A percentile compares a stretch with the other conserved stretches of the same genome.
Conservation (phyloP, 768 basidiomycete genomes). For the Mycena rebaudengoi region DNA sequence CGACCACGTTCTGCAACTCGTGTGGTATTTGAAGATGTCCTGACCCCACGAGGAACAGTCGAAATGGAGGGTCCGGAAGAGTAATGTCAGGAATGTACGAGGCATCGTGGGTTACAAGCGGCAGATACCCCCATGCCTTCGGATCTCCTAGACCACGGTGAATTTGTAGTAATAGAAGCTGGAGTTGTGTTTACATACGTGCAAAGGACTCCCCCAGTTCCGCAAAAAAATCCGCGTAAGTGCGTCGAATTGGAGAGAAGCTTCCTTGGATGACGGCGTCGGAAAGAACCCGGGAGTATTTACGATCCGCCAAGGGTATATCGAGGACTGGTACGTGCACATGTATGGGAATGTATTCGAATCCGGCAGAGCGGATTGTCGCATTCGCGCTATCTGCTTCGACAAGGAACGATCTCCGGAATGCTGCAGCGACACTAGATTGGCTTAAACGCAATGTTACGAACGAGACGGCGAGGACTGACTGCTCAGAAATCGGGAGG, state of each 20-base stretch:
- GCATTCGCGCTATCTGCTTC: slow-evolving; percentile 42
- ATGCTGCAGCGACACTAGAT: slow-evolving; percentile 40
- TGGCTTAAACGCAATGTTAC: background rate
- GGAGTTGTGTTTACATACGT: slow-evolving; percentile 27
- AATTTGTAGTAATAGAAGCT: background rate
- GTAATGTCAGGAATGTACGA: slow-evolving; percentile 32
- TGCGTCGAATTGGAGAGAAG: slow-evolving; percentile 43
- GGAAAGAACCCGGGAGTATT: slow-evolving; percentile 36
- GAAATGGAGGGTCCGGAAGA: slow-evolving; percentile 41
- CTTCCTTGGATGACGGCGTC: slow-evolving; percentile 52
- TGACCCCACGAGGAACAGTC: slow-evolving; percentile 43
- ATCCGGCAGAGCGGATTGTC: slow-evolving; percentile 37
- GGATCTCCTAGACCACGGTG: slow-evolving; percentile 39
- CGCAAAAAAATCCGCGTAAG: slow-evolving; percentile 44
- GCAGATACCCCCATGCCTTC: slow-evolving; percentile 45
- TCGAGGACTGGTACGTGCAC: slow-evolving; percentile 46
- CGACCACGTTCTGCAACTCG: slow-evolving; percentile 48
- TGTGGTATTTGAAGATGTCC: slow-evolving; percentile 43
- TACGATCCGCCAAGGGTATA: slow-evolving; percentile 35
- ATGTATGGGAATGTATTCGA: slow-evolving; percentile 46
- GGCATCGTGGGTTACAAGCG: slow-evolving; percentile 29
- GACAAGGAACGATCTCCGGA: slow-evolving; percentile 38
- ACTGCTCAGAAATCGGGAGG: slow-evolving; percentile 51
- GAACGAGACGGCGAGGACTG: slow-evolving; percentile 19
- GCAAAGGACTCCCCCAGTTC: slow-evolving; percentile 43